Conservation (phyloP, 768 basidiomycete genomes). For the Tephrocybe sp. region DNA sequence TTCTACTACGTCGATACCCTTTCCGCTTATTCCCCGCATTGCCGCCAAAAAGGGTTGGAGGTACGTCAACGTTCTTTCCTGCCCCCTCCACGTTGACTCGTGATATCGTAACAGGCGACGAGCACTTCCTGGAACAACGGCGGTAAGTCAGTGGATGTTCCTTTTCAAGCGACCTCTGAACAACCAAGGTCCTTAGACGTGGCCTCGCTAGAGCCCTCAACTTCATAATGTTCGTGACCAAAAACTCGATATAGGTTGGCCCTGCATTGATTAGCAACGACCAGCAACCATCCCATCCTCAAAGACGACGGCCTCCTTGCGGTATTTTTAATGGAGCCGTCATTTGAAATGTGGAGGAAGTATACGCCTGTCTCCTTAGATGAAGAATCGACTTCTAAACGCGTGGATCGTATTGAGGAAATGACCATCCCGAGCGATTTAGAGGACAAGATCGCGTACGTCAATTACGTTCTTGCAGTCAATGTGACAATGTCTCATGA, state of each 20-base stretch:
- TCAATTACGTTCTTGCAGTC: too few species aligned
- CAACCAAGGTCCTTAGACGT: constrained; percentile 47
- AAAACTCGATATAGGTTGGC: constrained; percentile 3
- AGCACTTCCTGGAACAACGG: constrained; percentile 88
- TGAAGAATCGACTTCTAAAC: constrained; percentile 83
- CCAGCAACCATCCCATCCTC: constrained; percentile 90
- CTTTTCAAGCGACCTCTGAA: neutral
- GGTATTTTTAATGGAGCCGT: constrained; percentile 79
- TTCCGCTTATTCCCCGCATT: constrained; percentile 86
- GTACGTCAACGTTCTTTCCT: constrained; percentile 43
- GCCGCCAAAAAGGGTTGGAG: constrained; percentile 91
- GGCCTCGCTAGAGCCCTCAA: constrained; percentile 80
- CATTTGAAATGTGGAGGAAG: constrained; percentile 89
- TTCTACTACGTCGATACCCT: constrained; percentile 82
- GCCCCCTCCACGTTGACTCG: constrained; percentile 7
- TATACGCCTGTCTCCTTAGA: constrained; percentile 73
- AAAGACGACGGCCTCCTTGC: constrained; percentile 83
- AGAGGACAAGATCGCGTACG: constrained; percentile 83
- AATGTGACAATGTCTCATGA: too few species aligned
- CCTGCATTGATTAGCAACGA: neutral
- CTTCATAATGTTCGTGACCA: constrained; percentile 61
- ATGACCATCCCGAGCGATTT: constrained; percentile 93
- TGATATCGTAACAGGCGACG: constrained; percentile 60
- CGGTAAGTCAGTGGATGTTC: constrained; percentile 39
- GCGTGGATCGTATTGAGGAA: constrained; percentile 80